Evolutionary conservation across 768 basidiomycete genomes (phyloP).

Genomic region (Mycena alexandri): DNA sequence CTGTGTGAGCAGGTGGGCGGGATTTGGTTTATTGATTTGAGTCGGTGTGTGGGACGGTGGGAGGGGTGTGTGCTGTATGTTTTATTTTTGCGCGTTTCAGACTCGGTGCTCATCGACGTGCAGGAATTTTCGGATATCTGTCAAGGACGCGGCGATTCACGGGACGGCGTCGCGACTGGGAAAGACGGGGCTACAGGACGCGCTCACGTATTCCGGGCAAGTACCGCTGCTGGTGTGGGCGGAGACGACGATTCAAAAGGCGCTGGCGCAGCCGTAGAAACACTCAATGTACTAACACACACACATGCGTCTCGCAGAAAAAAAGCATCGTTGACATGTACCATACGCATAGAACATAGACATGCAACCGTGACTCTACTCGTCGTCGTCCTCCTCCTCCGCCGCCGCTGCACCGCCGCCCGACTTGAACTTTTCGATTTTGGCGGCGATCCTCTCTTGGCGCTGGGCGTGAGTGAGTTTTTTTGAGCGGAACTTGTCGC

Average conservation of each 20-base stretch:
- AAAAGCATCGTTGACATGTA: constrained; percentile 25
- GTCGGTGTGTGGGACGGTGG: constrained; percentile 83
- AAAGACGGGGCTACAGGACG: constrained; percentile 51
- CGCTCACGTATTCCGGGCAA: constrained; percentile 56
- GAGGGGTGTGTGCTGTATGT: constrained; percentile 83
- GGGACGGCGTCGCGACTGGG: constrained; percentile 72
- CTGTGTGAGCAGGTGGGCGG: constrained; percentile 67
- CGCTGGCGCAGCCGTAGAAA: constrained; percentile 40
- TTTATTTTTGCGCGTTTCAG: constrained; percentile 2
- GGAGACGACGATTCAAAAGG: constrained; percentile 58
- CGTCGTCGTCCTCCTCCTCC: constrained; percentile 76
- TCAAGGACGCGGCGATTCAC: constrained; percentile 61
- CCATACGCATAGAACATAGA: constrained; percentile 28
- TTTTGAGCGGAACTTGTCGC: constrained; percentile 72
- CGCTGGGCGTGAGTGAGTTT: constrained; percentile 86
- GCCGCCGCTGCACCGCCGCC: constrained; percentile 70
- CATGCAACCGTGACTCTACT: constrained; percentile 57
- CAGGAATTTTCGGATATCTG: constrained; percentile 78
- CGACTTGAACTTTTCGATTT: constrained; percentile 92
- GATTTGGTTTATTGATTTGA: constrained; percentile 84
- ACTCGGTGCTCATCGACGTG: background rate
- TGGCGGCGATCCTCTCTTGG: constrained; percentile 82
- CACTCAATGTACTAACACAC: background rate
- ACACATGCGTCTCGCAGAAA: background rate
- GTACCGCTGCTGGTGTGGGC: constrained; percentile 69